A percentile compares a stretch with the other conserved stretches of the same genome.
Conservation (phyloP, 2,329 filamentous ascomycete species). For the Didymella pomorum region DNA sequence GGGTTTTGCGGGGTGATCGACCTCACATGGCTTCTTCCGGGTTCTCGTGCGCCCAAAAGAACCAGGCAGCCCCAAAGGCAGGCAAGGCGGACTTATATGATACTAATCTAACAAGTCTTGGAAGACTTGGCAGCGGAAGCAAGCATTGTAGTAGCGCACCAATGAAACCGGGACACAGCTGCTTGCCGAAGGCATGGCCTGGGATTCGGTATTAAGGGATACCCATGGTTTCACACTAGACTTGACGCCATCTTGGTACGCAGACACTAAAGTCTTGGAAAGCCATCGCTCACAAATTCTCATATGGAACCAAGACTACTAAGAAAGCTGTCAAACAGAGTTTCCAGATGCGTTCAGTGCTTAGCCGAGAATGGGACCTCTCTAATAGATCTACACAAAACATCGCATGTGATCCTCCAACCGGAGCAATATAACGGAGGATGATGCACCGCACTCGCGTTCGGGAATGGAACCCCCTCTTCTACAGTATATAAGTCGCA, state of each 20-base stretch:
- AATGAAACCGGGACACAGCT: constrained; percentile 6
- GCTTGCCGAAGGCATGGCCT: background rate
- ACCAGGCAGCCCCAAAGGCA: background rate
- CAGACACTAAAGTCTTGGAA: constrained; percentile 9
- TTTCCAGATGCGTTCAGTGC: background rate
- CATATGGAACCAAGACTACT: constrained; percentile 14
- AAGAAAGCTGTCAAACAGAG: constrained; percentile 10
- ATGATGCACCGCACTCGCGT: background rate
- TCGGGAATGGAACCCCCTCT: background rate
- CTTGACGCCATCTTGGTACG: constrained; percentile 7
- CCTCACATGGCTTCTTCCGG: constrained; percentile 6
- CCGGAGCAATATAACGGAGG: constrained; percentile 1
- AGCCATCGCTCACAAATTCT: background rate
- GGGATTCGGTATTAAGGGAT: constrained; percentile 12
- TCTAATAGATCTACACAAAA: constrained; percentile 11
- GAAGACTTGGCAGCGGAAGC: constrained; percentile 16
- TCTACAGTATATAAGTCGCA: constrained; percentile 6
- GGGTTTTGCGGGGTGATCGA: constrained; percentile 18
- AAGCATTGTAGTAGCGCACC: constrained; percentile 15
- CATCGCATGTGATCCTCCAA: constrained; percentile 15
- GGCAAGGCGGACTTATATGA: constrained; percentile 4
- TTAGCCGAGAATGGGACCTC: constrained; percentile 1
- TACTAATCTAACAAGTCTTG: constrained; percentile 15
- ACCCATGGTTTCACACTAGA: constrained; percentile 14
- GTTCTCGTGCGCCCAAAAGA: background rate